Percentiles rank a stretch among this genome's conserved stretches.
These are phyloP conservation scores for Apiotrichum akiyoshidainum DNA, from an alignment of 1,284 basidiomycete genomes.

Conservation along the genomic window DNA sequence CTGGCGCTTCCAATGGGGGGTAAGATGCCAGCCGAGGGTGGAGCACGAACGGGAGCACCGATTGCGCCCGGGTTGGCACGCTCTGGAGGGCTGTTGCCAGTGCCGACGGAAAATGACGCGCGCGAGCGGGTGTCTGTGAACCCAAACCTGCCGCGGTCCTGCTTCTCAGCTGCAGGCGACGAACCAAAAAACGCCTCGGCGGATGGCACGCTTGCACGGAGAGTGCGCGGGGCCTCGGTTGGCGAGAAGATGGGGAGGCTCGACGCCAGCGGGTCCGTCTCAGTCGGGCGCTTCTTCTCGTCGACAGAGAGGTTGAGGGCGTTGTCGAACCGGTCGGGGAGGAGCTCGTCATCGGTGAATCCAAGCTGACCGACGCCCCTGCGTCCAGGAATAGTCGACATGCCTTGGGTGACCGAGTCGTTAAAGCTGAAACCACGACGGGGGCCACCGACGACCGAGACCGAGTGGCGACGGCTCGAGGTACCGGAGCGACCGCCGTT, in stretches of 20 bases:
- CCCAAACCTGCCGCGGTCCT: conserved; percentile 12
- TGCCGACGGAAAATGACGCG: conserved; percentile 2
- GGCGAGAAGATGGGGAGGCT: conserved; percentile 22
- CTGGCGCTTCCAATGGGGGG: conserved; percentile 1
- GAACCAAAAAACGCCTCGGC: conserved; percentile 17
- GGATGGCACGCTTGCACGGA: conserved; percentile 10
- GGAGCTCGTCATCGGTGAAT: conserved; percentile 71
- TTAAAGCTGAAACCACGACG: conserved; percentile 42
- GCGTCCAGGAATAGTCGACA: conserved; percentile 58
- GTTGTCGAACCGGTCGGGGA: conserved; percentile 63
- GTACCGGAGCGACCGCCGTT: conserved; percentile 57
- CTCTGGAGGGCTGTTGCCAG: conserved; percentile 11
- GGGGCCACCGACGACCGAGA: conserved; percentile 64
- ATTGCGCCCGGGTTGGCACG: conserved; percentile 19
- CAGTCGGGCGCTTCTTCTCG: conserved; percentile 32
- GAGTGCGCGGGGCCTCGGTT: conserved; percentile 2
- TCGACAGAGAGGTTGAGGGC: conserved; percentile 62
- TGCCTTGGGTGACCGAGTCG: conserved; percentile 59
- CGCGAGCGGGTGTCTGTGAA: conserved; percentile 5
- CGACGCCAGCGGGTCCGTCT: conserved; percentile 9
- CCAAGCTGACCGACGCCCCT: conserved; percentile 33
- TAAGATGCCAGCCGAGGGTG: neutral
- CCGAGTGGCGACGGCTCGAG: conserved; percentile 77
- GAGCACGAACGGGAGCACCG: conserved; percentile 17
- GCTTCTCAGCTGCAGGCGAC: conserved; percentile 15